phyloP scores from a whole-genome alignment of 2,329 filamentous ascomycete genomes.

The Metarhizium anisopliae region DNA sequence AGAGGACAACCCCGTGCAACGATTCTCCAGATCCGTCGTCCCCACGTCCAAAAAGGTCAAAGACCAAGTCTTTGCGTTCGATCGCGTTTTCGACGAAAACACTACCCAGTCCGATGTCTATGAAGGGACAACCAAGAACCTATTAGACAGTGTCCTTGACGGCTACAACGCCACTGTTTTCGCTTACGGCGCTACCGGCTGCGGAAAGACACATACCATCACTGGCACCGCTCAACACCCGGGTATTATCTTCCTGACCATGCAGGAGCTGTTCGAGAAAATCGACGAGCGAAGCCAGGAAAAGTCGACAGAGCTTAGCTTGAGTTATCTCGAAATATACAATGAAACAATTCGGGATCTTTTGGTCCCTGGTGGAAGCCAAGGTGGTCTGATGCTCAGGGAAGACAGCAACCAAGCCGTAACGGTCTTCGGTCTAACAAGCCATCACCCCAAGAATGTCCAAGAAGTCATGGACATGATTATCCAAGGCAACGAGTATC shows the following conservation, averaged over 20 bases:
- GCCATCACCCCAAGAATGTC: constrained; percentile 83
- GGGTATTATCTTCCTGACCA: constrained; percentile 96
- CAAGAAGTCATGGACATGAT: constrained; percentile 99
- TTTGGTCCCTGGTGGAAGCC: constrained; percentile 75
- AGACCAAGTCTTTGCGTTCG: constrained; percentile 95
- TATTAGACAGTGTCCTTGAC: constrained; percentile 93
- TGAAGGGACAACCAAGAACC: constrained; percentile 76
- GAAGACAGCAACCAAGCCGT: constrained; percentile 93
- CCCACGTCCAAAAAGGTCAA: constrained; percentile 86
- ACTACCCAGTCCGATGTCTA: constrained; percentile 89
- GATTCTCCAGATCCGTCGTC: constrained; percentile 74
- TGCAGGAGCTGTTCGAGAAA: constrained; percentile 97
- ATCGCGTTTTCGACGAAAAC: constrained; percentile 94
- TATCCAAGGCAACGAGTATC: constrained; percentile 83
- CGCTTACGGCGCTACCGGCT: constrained; percentile 94
- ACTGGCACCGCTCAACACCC: constrained; percentile 85
- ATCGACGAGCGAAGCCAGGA: constrained; percentile 80
- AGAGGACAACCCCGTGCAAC: constrained; percentile 85
- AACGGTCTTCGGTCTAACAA: constrained; percentile 82
- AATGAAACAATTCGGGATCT: constrained; percentile 97
- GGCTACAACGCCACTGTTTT: constrained; percentile 99
- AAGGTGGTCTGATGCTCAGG: constrained; percentile 78
- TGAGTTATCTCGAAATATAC: constrained; percentile 97
- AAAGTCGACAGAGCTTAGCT: constrained; percentile 80
- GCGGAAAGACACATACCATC: constrained; percentile 98